Conservation (phyloP, 2,329 filamentous ascomycete genomes). For the Raffaelea ambrosiae region DNA sequence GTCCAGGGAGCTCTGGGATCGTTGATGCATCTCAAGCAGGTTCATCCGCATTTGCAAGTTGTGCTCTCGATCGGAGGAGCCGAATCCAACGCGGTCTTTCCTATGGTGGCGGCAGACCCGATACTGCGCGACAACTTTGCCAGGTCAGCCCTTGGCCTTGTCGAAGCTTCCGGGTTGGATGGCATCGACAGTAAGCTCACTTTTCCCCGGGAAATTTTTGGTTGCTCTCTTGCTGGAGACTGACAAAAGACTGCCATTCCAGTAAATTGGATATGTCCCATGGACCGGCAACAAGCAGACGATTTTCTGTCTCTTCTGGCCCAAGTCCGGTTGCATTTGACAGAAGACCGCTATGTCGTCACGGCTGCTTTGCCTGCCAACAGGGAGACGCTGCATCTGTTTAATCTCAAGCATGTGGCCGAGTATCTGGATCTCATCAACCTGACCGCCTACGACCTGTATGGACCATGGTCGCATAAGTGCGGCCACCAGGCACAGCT, state of each 20-base stretch:
- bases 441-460: slow-evolving; percentile 74
- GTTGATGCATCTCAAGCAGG: slow-evolving; percentile 62
- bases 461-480: slow-evolving; percentile 57
- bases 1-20: slow-evolving; percentile 63
- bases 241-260: background rate
- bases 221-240: background rate
- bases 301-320: slow-evolving; percentile 64
- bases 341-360: slow-evolving; percentile 58
- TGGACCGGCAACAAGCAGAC: slow-evolving; percentile 54
- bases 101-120: slow-evolving; percentile 54
- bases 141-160: slow-evolving; percentile 54
- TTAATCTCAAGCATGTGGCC: slow-evolving; percentile 55
- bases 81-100: slow-evolving; percentile 56
- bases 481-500: slow-evolving; percentile 72
- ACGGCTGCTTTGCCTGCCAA: slow-evolving; percentile 65
- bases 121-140: slow-evolving; percentile 61
- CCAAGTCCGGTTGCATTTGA: slow-evolving; percentile 57
- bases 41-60: slow-evolving; percentile 63
- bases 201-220: background rate
- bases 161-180: slow-evolving; percentile 63
- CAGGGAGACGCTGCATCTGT: slow-evolving; percentile 56
- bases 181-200: slow-evolving; percentile 62
- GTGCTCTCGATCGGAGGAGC: slow-evolving; percentile 69
- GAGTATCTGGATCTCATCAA: slow-evolving; percentile 67
- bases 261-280: slow-evolving; percentile 80